phyloP scores from a whole-genome alignment of 306 rosid genomes.

The Pterocarpus santalinus region DNA sequence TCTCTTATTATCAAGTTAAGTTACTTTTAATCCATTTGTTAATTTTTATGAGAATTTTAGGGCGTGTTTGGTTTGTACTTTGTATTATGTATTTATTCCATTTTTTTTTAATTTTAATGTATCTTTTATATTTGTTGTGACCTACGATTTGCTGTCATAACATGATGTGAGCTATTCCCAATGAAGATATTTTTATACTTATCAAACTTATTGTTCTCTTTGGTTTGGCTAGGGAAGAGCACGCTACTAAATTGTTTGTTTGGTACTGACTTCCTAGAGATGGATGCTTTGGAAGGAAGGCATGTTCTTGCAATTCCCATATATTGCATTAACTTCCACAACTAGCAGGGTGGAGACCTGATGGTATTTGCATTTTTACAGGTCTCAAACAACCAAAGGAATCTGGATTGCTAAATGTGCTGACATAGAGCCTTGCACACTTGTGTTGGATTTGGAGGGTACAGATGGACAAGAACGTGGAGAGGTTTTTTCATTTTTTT shows the following conservation, averaged over 20 bases:
- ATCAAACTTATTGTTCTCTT: not conserved
- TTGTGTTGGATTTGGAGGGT: not conserved
- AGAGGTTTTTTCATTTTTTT: not conserved
- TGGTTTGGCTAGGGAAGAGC: not conserved
- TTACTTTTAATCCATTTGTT: no score
- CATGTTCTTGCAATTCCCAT: not conserved
- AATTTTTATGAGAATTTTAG: no score
- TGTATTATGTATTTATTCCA: no score
- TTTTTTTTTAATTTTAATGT: no score
- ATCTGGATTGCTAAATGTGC: not conserved
- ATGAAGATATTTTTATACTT: not conserved
- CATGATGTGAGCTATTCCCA: not conserved
- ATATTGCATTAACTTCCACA: no score
- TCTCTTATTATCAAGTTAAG: no score
- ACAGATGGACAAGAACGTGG: not conserved
- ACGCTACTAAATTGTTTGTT: not conserved
- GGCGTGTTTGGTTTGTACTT: no score
- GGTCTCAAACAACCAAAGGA: not conserved
- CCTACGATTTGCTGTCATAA: no score
- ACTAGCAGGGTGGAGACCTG: not conserved
- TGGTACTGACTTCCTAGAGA: not conserved
- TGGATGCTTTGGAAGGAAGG: not conserved
- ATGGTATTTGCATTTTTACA: not conserved
- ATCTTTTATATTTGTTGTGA: no score
- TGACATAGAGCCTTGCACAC: not conserved